Conservation (phyloP, 257 asterid species). For the Lavandula angustifolia region DNA sequence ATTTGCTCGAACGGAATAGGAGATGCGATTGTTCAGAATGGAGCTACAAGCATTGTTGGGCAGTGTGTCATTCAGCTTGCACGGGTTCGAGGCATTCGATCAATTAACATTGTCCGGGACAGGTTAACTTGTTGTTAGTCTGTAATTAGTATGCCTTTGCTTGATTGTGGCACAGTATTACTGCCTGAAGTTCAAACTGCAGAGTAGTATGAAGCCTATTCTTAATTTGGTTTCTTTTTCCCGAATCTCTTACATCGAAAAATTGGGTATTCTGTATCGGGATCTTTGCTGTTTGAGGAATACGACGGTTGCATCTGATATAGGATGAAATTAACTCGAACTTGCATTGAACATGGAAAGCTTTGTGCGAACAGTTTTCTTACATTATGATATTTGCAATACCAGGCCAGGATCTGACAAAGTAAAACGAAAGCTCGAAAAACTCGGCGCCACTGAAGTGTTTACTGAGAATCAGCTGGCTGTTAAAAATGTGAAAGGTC, state of each 20-base stretch:
- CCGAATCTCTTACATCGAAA: not conserved
- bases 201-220: not conserved
- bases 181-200: constrained; percentile 21
- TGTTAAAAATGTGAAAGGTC: constrained; percentile 69
- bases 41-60: constrained; percentile 97
- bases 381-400: constrained; percentile 27
- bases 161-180: constrained; percentile 8
- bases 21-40: constrained; percentile 89
- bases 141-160: not conserved
- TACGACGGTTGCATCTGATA: constrained; percentile 13
- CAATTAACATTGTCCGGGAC: constrained; percentile 82
- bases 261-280: constrained; percentile 5
- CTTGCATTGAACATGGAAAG: constrained; percentile 19
- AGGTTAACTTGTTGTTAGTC: constrained; percentile 51
- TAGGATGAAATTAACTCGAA: constrained; percentile 2
- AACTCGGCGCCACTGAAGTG: constrained; percentile 86
- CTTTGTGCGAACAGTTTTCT: constrained; percentile 23
- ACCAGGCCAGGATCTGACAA: constrained; percentile 88
- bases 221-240: not conserved
- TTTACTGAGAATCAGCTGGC: constrained; percentile 83
- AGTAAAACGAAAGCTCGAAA: constrained; percentile 72
- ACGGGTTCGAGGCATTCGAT: constrained; percentile 67
- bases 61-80: constrained; percentile 97
- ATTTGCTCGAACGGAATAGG: constrained; percentile 50
- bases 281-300: constrained; percentile 2